Evolutionary conservation across 1,284 basidiomycete species (phyloP).

Genomic region (Cryptococcus sp.): DNA sequence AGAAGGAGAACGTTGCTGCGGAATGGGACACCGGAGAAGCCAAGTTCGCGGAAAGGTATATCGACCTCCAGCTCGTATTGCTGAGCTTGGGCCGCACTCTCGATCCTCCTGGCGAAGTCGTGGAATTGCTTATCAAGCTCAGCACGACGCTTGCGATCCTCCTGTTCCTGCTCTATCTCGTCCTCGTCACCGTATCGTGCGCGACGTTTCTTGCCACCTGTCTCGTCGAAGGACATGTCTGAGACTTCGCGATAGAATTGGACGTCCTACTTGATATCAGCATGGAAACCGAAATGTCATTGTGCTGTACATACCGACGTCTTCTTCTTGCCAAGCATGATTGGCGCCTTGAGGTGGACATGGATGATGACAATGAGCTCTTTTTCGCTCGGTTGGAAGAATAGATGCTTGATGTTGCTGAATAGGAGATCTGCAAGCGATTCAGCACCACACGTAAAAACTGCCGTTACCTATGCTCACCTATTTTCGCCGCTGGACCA

Average conservation of each 20-base stretch:
- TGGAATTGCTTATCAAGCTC: conserved; percentile 95
- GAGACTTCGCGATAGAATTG: conserved; percentile 99
- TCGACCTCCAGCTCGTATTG: conserved; percentile 89
- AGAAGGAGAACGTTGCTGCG: conserved; percentile 91
- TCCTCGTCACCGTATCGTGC: conserved; percentile 98
- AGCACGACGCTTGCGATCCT: conserved; percentile 85
- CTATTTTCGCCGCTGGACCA: conserved; percentile 75
- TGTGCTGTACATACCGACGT: conserved; percentile 64
- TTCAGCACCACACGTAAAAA: too few relatives aligned
- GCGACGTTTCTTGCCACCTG: conserved; percentile 94
- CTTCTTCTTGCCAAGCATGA: conserved; percentile 99
- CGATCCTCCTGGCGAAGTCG: conserved; percentile 87
- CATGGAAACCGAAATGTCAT: not conserved
- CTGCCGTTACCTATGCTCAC: conserved; percentile 55
- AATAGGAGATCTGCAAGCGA: conserved; percentile 76
- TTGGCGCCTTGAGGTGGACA: conserved; percentile 90
- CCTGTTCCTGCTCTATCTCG: conserved; percentile 98
- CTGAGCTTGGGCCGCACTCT: conserved; percentile 68
- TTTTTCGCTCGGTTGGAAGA: conserved; percentile 98
- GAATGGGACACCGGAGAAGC: conserved; percentile 96
- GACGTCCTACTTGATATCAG: conserved; percentile 66
- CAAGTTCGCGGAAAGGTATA: conserved; percentile 94
- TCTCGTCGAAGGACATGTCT: conserved; percentile 96
- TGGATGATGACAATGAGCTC: conserved; percentile 95
- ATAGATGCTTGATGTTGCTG: conserved; percentile 96